These are phyloP conservation scores for Phytopythium boreale DNA, from an alignment of 352 stramenopile genomes.

Conservation along the genomic window DNA sequence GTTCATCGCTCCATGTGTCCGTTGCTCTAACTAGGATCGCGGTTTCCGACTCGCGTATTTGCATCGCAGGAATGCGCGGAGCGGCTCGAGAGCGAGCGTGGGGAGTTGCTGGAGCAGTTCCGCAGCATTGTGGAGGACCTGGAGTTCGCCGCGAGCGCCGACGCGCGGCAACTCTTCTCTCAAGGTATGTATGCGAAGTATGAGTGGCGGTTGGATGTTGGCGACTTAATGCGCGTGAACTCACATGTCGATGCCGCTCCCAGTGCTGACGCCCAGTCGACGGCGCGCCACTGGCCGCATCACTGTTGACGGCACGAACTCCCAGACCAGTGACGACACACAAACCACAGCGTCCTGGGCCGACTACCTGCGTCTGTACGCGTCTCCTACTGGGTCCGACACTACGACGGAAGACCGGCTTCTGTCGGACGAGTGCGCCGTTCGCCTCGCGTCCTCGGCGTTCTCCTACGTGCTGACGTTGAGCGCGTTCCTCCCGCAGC, in stretches of 20 bases:
- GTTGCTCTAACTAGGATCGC: neutral
- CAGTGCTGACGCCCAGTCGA: slow-evolving; percentile 29
- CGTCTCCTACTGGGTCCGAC: neutral
- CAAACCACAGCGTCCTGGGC: slow-evolving; percentile 30
- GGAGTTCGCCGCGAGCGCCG: slow-evolving; percentile 26
- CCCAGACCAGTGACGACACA: neutral
- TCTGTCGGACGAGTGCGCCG: slow-evolving; percentile 25
- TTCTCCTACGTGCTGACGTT: slow-evolving; percentile 76
- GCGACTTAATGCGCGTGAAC: neutral
- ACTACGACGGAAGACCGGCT: slow-evolving; percentile 16
- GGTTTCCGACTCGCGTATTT: neutral
- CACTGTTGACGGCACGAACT: neutral
- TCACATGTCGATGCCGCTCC: neutral
- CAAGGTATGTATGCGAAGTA: slow-evolving; percentile 21
- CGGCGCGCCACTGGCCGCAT: neutral
- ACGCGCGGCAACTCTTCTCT: slow-evolving; percentile 41
- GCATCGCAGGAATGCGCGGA: slow-evolving; percentile 27
- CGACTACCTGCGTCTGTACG: slow-evolving; percentile 43
- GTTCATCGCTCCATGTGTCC: neutral
- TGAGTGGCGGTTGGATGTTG: neutral
- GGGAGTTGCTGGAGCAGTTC: slow-evolving; percentile 36
- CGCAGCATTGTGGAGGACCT: slow-evolving; percentile 39
- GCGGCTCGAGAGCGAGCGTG: slow-evolving; percentile 16
- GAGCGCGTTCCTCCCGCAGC: slow-evolving; percentile 29
- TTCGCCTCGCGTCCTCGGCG: slow-evolving; percentile 57